A percentile compares a stretch with the other conserved stretches of the same genome.
These are phyloP conservation scores for Lactarius psammicola DNA, from an alignment of 768 basidiomycete species.

Conservation along the genomic window DNA sequence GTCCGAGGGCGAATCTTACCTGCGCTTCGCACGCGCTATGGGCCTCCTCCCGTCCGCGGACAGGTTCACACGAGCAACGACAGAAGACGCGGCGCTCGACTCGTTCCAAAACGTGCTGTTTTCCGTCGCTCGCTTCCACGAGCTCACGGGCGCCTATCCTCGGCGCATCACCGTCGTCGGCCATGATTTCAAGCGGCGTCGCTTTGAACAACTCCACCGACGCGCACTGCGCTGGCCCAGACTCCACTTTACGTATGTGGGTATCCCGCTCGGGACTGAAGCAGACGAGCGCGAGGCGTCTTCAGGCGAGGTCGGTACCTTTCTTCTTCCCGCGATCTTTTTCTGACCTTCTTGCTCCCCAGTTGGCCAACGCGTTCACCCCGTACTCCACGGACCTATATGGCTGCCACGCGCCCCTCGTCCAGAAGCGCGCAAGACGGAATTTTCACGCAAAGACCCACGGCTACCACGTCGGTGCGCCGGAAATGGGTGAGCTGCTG, in stretches of 20 bases:
- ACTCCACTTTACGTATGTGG: conserved; percentile 69
- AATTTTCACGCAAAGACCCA: conserved; percentile 73
- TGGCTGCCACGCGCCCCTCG: conserved; percentile 78
- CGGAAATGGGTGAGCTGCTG: conserved; percentile 67
- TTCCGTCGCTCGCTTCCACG: conserved; percentile 85
- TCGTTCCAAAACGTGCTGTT: conserved; percentile 94
- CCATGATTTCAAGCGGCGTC: conserved; percentile 81
- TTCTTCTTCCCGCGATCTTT: background rate
- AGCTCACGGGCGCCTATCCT: conserved; percentile 76
- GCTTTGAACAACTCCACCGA: conserved; percentile 82
- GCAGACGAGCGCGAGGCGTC: conserved; percentile 47
- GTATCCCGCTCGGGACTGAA: conserved; percentile 60
- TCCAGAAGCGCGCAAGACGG: conserved; percentile 64
- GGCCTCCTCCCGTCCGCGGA: conserved; percentile 48
- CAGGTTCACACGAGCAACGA: conserved; percentile 48
- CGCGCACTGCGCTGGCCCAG: conserved; percentile 77
- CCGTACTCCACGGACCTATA: conserved; percentile 78
- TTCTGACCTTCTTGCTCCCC: conserved; percentile 24
- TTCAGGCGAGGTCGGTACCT: conserved; percentile 66
- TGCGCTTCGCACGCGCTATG: conserved; percentile 66
- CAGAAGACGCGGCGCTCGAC: conserved; percentile 89
- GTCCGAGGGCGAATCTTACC: conserved; percentile 91
- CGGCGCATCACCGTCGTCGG: conserved; percentile 80
- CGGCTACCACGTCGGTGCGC: conserved; percentile 74
- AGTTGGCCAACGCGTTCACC: conserved; percentile 76